These are phyloP conservation scores for Saccharomyces hybrid DNA, from an alignment of 1,139 yeast species.

Conservation along the genomic window DNA sequence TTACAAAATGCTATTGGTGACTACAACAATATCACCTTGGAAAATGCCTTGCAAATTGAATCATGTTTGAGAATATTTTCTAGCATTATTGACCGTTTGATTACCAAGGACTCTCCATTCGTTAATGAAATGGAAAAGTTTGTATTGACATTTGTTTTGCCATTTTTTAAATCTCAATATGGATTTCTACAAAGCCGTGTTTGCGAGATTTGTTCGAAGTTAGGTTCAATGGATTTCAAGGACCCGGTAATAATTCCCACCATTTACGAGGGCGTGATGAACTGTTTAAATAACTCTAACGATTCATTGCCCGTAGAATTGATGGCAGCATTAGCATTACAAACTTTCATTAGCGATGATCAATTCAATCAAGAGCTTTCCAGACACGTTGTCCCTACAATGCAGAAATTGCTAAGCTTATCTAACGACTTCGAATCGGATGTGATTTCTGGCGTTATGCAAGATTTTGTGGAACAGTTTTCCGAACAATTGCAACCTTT, in stretches of 20 bases:
- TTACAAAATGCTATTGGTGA: constrained; percentile 36
- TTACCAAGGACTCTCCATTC: constrained; percentile 51
- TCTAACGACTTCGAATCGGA: constrained; percentile 84
- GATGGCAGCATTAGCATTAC: constrained; percentile 80
- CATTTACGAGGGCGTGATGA: constrained; percentile 61
- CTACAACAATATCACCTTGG: constrained; percentile 40
- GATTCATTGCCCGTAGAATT: constrained; percentile 69
- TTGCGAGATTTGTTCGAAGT: constrained; percentile 66
- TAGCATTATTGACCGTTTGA: constrained; percentile 54
- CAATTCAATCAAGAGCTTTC: constrained; percentile 63
- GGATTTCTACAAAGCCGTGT: constrained; percentile 81
- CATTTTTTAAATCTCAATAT: constrained; percentile 56
- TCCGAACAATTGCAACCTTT: constrained; percentile 88
- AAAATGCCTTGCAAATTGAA: constrained; percentile 64
- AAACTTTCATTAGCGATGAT: constrained; percentile 60
- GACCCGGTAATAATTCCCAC: constrained; percentile 43
- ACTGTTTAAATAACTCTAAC: constrained; percentile 47
- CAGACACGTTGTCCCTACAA: constrained; percentile 64
- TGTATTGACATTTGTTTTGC: constrained; percentile 56
- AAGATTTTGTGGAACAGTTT: constrained; percentile 86
- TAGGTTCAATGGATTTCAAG: constrained; percentile 55
- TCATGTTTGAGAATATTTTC: constrained; percentile 77
- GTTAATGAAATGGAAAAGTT: constrained; percentile 62
- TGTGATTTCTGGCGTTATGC: constrained; percentile 83
- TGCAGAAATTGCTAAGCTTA: constrained; percentile 68